Base-by-base conservation (phyloP, 2,329 filamentous ascomycete species). In the Myriosclerotinia curreyana region DNA sequence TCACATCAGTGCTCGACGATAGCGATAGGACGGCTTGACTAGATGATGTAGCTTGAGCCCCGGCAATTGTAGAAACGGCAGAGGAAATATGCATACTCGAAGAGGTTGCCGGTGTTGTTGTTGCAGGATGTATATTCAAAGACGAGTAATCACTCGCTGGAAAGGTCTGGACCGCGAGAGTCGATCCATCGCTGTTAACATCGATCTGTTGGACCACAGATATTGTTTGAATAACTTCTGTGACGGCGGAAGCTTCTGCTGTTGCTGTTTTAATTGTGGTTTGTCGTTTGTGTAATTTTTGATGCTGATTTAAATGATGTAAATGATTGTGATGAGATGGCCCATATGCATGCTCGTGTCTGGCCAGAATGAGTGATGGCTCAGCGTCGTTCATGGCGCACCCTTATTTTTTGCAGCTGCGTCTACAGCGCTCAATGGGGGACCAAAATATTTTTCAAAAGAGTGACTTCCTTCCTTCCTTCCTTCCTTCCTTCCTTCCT, bases 281-380 rank as follows among this genome's bases (percentile, higher is more conserved):
- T 60, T 62, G 50, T 28, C 62, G 68, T 38, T 58, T 59, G 55
- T 70, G 67, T 20, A 69, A 64, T 58, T 70, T 64, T 66, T 68
- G 65, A 61, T 73, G 69, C 42, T 69, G 66, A 50, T 70, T 59
- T 44, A 67, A 67, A 62, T 69, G 67, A 56, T 70, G 55, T 48
- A 67, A 67, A 62, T 69, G 67, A 56, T 69, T 56, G 62, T 69
- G 66, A 69, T 75, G 73, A 74, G 71, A 72, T 59, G 36, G 55
- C 58, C 51, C 65, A 61, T 74, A 66, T 67, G 70, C 66, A 67
- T 68, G 63, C 48, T 69, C 54, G 59, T 69, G 66, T 70, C 66
- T 67, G 66, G 71, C 70, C 73, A 74, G 70, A 75, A 74, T 56
- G 73, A 75, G 69, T 75, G 73, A 74, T 74, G 72, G 69, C 69